These are phyloP conservation scores for Naegleria gruberi DNA, from an alignment of 208 protist genomes.

Conservation along the genomic window DNA sequence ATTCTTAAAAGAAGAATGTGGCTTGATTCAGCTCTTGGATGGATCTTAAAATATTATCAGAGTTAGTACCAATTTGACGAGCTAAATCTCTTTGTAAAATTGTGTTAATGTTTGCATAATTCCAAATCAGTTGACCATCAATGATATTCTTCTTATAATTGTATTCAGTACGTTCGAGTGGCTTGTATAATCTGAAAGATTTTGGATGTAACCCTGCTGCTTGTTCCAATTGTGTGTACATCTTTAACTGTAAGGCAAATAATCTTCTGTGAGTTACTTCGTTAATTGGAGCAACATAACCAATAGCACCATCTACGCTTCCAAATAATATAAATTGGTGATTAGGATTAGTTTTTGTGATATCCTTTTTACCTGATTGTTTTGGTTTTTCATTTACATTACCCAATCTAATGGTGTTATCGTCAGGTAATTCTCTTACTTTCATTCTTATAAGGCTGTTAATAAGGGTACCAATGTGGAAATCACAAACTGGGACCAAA, in stretches of 20 bases:
- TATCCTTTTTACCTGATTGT: not conserved
- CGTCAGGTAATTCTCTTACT: not conserved
- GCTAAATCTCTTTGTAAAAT: not conserved
- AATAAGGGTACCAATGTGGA: not conserved
- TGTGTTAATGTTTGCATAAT: not conserved
- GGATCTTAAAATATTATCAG: not conserved
- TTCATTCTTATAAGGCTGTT: not conserved
- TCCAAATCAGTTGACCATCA: constrained; percentile 8
- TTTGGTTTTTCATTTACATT: not conserved
- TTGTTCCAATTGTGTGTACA: constrained; percentile 22
- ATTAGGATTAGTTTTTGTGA: not conserved
- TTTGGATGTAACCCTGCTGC: constrained; percentile 17
- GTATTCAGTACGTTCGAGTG: not conserved
- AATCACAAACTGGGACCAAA: not conserved
- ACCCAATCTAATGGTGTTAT: not conserved
- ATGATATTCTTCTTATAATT: constrained; percentile 15
- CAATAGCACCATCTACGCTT: not conserved
- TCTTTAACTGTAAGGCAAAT: not conserved
- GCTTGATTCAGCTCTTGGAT: not conserved
- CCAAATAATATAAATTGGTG: not conserved
- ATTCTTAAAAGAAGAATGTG: constrained; percentile 4
- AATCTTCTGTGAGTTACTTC: not conserved
- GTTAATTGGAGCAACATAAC: not conserved
- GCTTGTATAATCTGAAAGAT: constrained; percentile 5
- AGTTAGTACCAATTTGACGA: not conserved